Conservation (phyloP, 2,329 filamentous ascomycete species). For the Hypoxylon sp. region DNA sequence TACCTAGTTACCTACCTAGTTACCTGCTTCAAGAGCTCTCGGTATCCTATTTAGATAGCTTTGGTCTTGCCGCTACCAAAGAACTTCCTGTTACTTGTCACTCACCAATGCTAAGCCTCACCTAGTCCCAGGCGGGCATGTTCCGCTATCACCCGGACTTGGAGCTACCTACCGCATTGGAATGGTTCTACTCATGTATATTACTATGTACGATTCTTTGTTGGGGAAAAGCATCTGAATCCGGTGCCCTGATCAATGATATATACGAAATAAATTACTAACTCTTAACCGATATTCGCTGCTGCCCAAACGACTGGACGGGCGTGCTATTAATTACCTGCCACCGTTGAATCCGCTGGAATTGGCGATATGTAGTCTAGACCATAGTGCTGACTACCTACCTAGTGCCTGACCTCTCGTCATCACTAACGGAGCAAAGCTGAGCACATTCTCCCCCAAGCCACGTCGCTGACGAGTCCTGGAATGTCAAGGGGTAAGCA, state of each 20-base stretch:
- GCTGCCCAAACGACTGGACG: background rate
- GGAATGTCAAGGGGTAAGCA: constrained; percentile 11
- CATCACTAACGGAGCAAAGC: too few relatives aligned
- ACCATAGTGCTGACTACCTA: too few relatives aligned
- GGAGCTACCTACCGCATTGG: constrained; percentile 21
- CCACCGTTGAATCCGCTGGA: constrained; percentile 4
- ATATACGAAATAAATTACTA: constrained; percentile 16
- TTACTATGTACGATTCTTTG: constrained; percentile 26
- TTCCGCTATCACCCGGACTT: constrained; percentile 18
- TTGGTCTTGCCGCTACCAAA: too few relatives aligned
- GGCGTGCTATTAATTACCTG: background rate
- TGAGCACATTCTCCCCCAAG: too few relatives aligned
- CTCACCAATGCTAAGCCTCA: too few relatives aligned
- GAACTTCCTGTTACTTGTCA: too few relatives aligned
- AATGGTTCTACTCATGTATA: constrained; percentile 21
- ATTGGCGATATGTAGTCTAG: background rate
- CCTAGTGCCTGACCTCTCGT: too few relatives aligned
- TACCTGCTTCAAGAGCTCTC: background rate
- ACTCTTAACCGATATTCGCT: constrained; percentile 1
- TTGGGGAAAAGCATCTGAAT: constrained; percentile 21
- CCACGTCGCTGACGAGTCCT: constrained; percentile 10
- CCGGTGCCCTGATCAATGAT: constrained; percentile 2
- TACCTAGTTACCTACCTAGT: too few relatives aligned
- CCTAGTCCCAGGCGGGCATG: constrained; percentile 4
- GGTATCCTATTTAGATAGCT: background rate